Evolutionary conservation across 306 rosid genomes (phyloP), one percentile per base, ranked within the genome.

Genomic region (Cajanus cajan): DNA sequence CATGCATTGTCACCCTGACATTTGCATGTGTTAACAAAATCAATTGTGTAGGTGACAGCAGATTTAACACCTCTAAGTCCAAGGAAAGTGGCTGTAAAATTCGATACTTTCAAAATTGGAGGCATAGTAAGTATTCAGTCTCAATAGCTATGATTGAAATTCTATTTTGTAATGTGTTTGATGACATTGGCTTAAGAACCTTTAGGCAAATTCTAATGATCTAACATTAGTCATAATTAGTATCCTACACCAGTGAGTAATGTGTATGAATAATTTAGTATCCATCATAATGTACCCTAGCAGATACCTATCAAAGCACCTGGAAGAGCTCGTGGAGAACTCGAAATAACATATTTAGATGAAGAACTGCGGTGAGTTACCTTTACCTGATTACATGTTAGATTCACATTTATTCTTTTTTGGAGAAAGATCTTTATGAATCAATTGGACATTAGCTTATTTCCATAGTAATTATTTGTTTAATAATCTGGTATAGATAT

Each of bases 281-380:
- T 45, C 71, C 58, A 21, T 58, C 74, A 55, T 82, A 52, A 16
- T 73, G 18, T 51, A 10, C 74, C n/a, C 44, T 9, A 67, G 77
- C 89, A 94, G 97, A 83, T 94, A 80, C 97, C 98, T 37, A 47
- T 94, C 41, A 94, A 94, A 81, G 97, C 96, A n/a, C 98, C 97
- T 66, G 98, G 25, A 22, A 92, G 86, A 76, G 94, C 96, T 57
- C 98, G 96, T 4, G 98, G 98, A 67, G 92, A 85, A 87, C 75
- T 94, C 50, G 98, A 94, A 82, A 89, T 88, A 66, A 94, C 94
- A 58, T 94, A 92, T 78, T 84, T 94, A 72, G 97, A 94, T 63
- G 93, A 94, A 87, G 98, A 94, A 71, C 71, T 92, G 71, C 84
- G 98, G 98, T 92, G 72, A 88, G 94, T 82, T 61, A 40, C 74